Conservation (phyloP, 768 basidiomycete species). For the Calocybe indica region DNA sequence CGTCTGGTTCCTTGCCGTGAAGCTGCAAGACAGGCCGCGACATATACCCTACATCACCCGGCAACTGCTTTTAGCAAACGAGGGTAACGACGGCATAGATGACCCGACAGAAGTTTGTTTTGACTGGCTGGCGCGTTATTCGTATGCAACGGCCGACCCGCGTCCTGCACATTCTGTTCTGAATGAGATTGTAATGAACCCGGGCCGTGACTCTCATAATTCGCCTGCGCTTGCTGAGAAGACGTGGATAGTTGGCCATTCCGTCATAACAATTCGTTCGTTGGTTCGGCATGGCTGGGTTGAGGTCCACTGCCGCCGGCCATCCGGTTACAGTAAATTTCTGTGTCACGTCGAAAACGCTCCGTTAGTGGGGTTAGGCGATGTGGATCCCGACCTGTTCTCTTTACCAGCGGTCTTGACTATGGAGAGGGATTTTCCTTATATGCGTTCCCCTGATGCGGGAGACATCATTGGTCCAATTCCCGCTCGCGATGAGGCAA, state of each 20-base stretch:
- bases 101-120: constrained; percentile 94
- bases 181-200: constrained; percentile 71
- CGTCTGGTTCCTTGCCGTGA: constrained; percentile 89
- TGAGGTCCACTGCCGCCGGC: constrained; percentile 75
- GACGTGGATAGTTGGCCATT: constrained; percentile 82
- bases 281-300: constrained; percentile 80
- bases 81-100: constrained; percentile 67
- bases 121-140: constrained; percentile 94
- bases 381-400: constrained; percentile 73
- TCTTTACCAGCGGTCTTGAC: constrained; percentile 69
- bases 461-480: constrained; percentile 11
- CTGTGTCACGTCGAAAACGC: constrained; percentile 86
- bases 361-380: constrained; percentile 78
- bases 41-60: constrained; percentile 84
- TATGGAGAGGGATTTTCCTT: constrained; percentile 52
- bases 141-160: constrained; percentile 91
- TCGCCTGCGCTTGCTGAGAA: constrained; percentile 52
- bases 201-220: constrained; percentile 24
- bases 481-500: constrained; percentile 1
- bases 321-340: constrained; percentile 85
- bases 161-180: constrained; percentile 77
- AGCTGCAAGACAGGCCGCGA: constrained; percentile 71
- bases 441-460: constrained; percentile 20
- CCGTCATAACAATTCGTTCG: constrained; percentile 76
- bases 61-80: constrained; percentile 82